Evolutionary conservation across 768 basidiomycete species (phyloP), one percentile per base, ranked within the genome.

Genomic region (Mycena albidolilacea): DNA sequence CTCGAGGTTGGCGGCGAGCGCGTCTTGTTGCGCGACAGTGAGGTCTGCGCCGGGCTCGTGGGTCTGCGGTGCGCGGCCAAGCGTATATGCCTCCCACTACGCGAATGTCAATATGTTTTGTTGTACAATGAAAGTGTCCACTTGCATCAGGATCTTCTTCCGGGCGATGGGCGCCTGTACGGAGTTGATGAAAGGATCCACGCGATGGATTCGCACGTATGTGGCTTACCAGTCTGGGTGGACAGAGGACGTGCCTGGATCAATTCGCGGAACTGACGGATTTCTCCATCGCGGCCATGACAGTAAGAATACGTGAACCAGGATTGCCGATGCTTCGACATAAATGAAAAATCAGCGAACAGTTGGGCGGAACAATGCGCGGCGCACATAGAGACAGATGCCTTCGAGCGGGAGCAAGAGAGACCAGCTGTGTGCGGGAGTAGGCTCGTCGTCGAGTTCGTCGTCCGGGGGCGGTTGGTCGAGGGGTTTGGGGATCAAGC

Each of bases 261-360:
- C 71, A 93, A 85, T 81, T 97, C 96, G 82, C 94, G 94, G 87
- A 99, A 99, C 83, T 99, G 98, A 70, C 97, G 92, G 73, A 99
- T 96, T 83, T 98, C 92, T 64, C 91, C 89, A 35, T 57, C 59
- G 59, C n/a, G n/a, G 82, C 97, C 95, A 85, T 99, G 97, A 85
- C 97, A 96, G 82, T 95, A 98, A 61, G 95, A 92, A 84, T 99
- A 99, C 46, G 97, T 99, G 86, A 98, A 99, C 97, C 97, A 98
- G 48, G 92, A 91, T 86, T 96, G 94, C 77, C 90, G 90, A 80
- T 93, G 91, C 93, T 96, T 84, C 74, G 66, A 76, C 71, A 79
- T 61, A 74, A 80, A 84, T 76, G 81, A 80, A 73, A 77, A 73
- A 77, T 82, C 81, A 81, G 77, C 60, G 74, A 78, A 67, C 65